Percentiles rank a stretch among this genome's conserved stretches.
Conservation (phyloP, 805 yeast species). For the Hanseniaspora vineae region DNA sequence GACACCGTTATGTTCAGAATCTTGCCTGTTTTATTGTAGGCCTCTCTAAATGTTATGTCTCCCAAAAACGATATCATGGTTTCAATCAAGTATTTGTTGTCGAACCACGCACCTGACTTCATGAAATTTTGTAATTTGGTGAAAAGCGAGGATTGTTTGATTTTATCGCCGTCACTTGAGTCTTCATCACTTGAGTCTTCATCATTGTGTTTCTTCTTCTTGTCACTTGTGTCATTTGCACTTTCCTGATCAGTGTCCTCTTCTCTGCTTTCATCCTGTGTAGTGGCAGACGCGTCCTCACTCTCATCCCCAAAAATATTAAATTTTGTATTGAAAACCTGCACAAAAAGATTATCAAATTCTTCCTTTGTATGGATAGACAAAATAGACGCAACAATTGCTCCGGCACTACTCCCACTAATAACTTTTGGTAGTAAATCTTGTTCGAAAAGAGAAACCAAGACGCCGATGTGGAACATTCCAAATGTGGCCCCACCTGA, state of each 20-base stretch:
- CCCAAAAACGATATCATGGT: conserved; percentile 77
- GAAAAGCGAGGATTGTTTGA: conserved; percentile 2
- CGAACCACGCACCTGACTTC: conserved; percentile 85
- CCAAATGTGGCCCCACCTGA: conserved; percentile 97
- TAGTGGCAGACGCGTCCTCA: conserved; percentile 5
- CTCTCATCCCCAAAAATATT: conserved; percentile 47
- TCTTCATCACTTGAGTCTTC: conserved; percentile 35
- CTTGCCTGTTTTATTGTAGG: conserved; percentile 85
- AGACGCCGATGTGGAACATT: conserved; percentile 80
- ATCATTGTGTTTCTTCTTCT: conserved; percentile 37
- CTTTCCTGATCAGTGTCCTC: conserved; percentile 7
- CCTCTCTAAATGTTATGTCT: conserved; percentile 85
- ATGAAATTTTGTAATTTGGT: conserved; percentile 30
- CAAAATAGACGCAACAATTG: conserved; percentile 80
- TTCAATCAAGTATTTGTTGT: conserved; percentile 51
- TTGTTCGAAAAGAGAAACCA: conserved; percentile 62
- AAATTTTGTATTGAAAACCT: conserved; percentile 32
- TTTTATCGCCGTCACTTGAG: conserved; percentile 33
- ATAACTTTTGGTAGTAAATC: conserved; percentile 74
- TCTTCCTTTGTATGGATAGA: conserved; percentile 74
- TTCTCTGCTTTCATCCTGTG: no score
- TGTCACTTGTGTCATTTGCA: no score
- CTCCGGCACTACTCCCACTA: conserved; percentile 94
- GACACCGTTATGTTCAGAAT: conserved; percentile 92
- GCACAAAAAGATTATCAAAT: conserved; percentile 37